Conservation (phyloP, 2,329 filamentous ascomycete species). For the Fusarium mangiferae region DNA sequence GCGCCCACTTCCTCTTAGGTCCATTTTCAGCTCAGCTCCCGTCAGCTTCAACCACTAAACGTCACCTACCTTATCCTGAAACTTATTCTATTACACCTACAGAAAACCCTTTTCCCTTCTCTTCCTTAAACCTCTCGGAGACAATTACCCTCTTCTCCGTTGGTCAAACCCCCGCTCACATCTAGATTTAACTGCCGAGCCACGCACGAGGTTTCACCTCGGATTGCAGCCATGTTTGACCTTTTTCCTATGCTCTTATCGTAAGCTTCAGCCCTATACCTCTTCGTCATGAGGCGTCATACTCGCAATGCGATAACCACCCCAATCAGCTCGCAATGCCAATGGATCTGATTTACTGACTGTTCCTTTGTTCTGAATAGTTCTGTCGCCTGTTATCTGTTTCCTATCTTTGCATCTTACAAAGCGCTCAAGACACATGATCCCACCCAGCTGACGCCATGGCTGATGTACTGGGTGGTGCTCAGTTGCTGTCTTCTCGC, state of each 20-base stretch:
- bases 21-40: constrained; percentile 9
- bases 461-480: constrained; percentile 99
- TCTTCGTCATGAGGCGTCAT: constrained; percentile 37
- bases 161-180: not conserved
- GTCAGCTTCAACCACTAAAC: constrained; percentile 6
- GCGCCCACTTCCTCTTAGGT: constrained; percentile 16
- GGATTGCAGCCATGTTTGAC: constrained; percentile 72
- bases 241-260: constrained; percentile 81
- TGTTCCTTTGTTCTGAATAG: constrained; percentile 56
- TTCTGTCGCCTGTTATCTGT: constrained; percentile 87
- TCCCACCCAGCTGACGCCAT: constrained; percentile 89
- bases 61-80: constrained; percentile 1
- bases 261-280: constrained; percentile 61
- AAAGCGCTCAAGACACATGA: constrained; percentile 95
- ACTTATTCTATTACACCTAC: constrained; percentile 1
- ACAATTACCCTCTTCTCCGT: not conserved
- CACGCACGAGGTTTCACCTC: constrained; percentile 13
- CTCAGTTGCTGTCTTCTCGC: constrained; percentile 82
- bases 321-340: not conserved
- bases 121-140: not conserved
- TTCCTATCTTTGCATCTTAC: constrained; percentile 96
- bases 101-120: not conserved
- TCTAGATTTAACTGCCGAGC: not conserved
- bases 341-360: constrained; percentile 24
- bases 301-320: not conserved